Base-by-base conservation (phyloP, 2,329 filamentous ascomycete genomes). In the Aspergillus sojae region DNA sequence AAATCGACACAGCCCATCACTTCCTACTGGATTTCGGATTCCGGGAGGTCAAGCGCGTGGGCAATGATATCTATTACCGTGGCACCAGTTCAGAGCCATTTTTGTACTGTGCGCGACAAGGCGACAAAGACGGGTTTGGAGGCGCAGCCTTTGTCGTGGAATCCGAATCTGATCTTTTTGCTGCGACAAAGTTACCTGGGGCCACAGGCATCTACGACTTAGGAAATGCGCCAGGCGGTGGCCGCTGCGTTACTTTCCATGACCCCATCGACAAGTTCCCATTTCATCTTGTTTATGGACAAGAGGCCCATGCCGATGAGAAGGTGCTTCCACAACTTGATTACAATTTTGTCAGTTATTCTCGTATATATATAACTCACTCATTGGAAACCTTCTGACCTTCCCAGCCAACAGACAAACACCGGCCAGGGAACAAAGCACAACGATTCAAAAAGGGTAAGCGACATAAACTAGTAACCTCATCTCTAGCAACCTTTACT, bases 201-300 rank as follows among this genome's bases (percentile, higher is more conserved):
- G 34, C 34, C 11, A 36, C 34, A 36, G 34, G 5, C 4, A 36
- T 36, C 34, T 36, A 36, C 34, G 34, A 36, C 34, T 36, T 36
- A 5, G 5, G 12, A 14, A 4, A 62, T 54, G 28, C 75, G n/a
- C 77, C 77, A 1, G 77, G 77, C 10, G 76, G 76, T 45, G 77
- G 77, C 10, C 58, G 66, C 14, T 62, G 77, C n/a, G 61, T 78
- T 11, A 77, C 75, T 1, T 62, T 78, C 19, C 63, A 63, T n/a
- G 77, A 79, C 53, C 74, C 76, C 0, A 74, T 77, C 60, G 77
- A 77, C 23, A 76, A 76, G 52, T 63, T 65, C 19, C 74, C 72
- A 14, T 65, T 79, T 21, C 76, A 78, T 58, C 70, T 79, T 7
- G 70, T 79, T 7, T 71, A 76, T 65, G 78, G 77, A 10, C 74